These are phyloP conservation scores for Penicillium sp. DNA, from an alignment of 2,329 filamentous ascomycete species.

Conservation along the genomic window DNA sequence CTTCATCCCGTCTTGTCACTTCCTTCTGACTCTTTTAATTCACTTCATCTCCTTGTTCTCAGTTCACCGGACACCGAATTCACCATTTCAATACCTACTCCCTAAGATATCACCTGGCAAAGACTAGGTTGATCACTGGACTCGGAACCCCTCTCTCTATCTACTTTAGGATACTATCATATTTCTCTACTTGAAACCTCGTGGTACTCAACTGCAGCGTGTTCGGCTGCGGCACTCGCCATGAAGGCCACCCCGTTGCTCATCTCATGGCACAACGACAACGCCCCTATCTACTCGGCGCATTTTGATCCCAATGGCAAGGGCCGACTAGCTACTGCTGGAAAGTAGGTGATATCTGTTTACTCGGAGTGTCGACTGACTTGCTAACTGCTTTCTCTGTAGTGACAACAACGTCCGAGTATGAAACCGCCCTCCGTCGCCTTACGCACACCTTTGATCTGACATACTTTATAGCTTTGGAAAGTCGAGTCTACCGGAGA, in stretches of 20 bases:
- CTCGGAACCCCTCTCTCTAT: constrained; percentile 1
- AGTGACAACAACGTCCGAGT: constrained; percentile 90
- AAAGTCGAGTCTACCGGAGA: constrained; percentile 80
- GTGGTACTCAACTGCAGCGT: constrained; percentile 18
- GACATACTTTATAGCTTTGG: constrained; percentile 66
- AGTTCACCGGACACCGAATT: neutral
- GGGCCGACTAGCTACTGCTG: constrained; percentile 85
- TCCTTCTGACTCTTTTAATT: neutral
- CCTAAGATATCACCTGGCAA: constrained; percentile 6
- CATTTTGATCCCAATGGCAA: constrained; percentile 94
- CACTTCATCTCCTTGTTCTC: neutral
- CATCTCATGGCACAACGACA: constrained; percentile 98
- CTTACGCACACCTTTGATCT: constrained; percentile 30
- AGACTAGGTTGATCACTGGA: constrained; percentile 9
- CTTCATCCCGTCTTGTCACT: neutral
- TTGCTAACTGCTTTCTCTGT: constrained; percentile 17
- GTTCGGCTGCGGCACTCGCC: constrained; percentile 35
- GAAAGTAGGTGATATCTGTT: constrained; percentile 55
- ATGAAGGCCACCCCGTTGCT: constrained; percentile 98
- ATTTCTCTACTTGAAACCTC: neutral
- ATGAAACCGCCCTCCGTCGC: constrained; percentile 40
- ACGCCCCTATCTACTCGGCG: constrained; percentile 92
- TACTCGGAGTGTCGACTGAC: neutral
- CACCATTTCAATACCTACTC: constrained; percentile 4
- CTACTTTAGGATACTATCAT: neutral